phyloP scores from a whole-genome alignment of 2,329 filamentous ascomycete genomes.

The Fonsecaea pedrosoi region DNA sequence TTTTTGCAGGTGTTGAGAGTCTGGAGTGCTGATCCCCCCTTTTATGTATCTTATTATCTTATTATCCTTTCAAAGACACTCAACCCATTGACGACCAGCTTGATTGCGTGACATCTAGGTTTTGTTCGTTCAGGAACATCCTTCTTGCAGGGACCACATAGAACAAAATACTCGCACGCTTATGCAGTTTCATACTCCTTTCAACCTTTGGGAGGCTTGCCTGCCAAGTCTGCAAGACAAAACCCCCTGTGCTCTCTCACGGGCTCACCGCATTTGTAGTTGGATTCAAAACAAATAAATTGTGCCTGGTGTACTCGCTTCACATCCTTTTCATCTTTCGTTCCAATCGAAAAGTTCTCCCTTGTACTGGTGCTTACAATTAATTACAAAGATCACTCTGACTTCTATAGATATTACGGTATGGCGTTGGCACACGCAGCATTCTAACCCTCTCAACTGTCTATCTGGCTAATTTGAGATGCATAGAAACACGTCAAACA shows the following conservation, averaged over 20 bases:
- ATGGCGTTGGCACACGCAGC: background rate
- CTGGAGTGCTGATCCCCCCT: background rate
- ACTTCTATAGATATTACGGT: background rate
- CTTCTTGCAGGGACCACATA: no score
- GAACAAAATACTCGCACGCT: no score
- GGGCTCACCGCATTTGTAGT: conserved; percentile 4
- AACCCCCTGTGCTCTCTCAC: background rate
- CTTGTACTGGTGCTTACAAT: background rate
- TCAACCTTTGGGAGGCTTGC: background rate
- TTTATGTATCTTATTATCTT: no score
- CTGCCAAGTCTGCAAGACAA: background rate
- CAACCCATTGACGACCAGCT: no score
- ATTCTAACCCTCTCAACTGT: background rate
- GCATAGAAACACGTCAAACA: background rate
- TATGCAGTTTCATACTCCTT: background rate
- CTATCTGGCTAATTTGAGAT: background rate
- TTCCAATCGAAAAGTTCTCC: background rate
- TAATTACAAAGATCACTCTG: background rate
- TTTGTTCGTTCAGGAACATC: no score
- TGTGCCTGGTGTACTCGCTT: background rate
- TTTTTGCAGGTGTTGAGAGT: background rate
- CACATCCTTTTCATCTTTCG: background rate
- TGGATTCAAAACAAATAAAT: background rate
- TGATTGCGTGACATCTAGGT: no score
- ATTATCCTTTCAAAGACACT: no score